Base-by-base conservation (phyloP, 225 moss, liverwort and hornwort genomes). In the Sphagnum contortum region DNA sequence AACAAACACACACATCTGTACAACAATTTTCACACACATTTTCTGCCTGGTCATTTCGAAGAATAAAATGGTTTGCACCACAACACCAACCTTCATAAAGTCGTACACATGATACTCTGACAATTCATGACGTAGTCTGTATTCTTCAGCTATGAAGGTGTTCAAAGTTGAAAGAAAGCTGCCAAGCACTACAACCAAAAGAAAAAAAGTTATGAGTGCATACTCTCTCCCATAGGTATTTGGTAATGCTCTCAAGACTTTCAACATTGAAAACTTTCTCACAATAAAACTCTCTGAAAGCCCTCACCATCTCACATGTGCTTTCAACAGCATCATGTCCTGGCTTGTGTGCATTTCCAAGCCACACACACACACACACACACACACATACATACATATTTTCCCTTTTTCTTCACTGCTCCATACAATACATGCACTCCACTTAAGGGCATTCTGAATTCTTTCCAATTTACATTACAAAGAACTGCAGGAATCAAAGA, bases 81-180 rank as follows among this genome's bases (percentile, higher is more conserved):
- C 53, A 47, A 51, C 53, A 60, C 66, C 7, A 69, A 91, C 94
- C 88, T 91, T 91, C 91, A 88, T 91, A 60, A 94, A 94, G 62
- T 94, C 91, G 66, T 94, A 94, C 56, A 91, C 88, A 70, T 88
- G 75, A 73, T 94, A 91, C 70, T 94, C 91, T 6, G 91, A 89
- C 71, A 83, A 69, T 57, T 91, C 82, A 72, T 89, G 87, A 13
- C 79, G 87, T 57, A 80, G 74, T 68, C 77, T 70, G 66, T 91
- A 94, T 45, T 86, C 79, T 62, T 94, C 91, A 12, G 85, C 79
- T 57, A 94, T 80, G 63, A 91, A 94, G 10, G 66, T 50, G 70
- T 94, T 94, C 65, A 94, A 73, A 65, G 87, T 82, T 47, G 87
- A 81, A 67, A 94, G 70, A 74, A 94, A 94, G 57, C 76, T 91